Conservation (phyloP, 306 rosid species). For the Begonia masoniana region DNA sequence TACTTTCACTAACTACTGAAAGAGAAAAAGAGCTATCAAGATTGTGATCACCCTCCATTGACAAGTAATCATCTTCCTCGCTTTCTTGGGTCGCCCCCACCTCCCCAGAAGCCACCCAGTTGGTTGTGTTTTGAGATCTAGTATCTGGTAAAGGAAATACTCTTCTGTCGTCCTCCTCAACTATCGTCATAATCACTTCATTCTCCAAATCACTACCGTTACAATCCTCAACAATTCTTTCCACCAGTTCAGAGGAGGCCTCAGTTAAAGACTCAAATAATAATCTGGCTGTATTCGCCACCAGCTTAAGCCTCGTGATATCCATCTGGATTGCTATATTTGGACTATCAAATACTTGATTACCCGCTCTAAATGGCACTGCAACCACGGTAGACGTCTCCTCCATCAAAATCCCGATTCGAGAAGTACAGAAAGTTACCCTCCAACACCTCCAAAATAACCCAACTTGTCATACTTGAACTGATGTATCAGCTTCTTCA, state of each 20-base stretch:
- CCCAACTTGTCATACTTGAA: constrained; percentile 58
- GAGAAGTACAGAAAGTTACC: constrained; percentile 35
- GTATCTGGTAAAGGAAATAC: neutral
- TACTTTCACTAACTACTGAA: constrained; percentile 57
- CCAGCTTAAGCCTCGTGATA: neutral
- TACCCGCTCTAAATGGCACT: neutral
- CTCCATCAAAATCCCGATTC: constrained; percentile 30
- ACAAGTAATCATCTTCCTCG: constrained; percentile 65
- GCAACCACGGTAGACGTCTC: neutral
- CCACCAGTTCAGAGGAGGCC: neutral
- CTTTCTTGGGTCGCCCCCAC: constrained; percentile 22
- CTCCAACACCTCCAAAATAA: constrained; percentile 39
- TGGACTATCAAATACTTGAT: neutral
- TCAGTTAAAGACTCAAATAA: neutral
- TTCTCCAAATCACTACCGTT: constrained; percentile 27
- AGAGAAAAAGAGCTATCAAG: constrained; percentile 56
- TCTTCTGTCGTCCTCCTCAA: constrained; percentile 18
- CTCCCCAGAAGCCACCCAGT: constrained; percentile 25
- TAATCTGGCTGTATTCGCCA: neutral
- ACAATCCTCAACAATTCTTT: constrained; percentile 25
- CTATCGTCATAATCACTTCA: constrained; percentile 21
- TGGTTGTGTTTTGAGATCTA: neutral
- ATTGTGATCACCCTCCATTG: constrained; percentile 54
- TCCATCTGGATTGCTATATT: neutral
- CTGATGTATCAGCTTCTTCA: constrained; percentile 29